These are phyloP conservation scores for Pseudogymnoascus sp. DNA, from an alignment of 2,329 filamentous ascomycete genomes.

Conservation along the genomic window DNA sequence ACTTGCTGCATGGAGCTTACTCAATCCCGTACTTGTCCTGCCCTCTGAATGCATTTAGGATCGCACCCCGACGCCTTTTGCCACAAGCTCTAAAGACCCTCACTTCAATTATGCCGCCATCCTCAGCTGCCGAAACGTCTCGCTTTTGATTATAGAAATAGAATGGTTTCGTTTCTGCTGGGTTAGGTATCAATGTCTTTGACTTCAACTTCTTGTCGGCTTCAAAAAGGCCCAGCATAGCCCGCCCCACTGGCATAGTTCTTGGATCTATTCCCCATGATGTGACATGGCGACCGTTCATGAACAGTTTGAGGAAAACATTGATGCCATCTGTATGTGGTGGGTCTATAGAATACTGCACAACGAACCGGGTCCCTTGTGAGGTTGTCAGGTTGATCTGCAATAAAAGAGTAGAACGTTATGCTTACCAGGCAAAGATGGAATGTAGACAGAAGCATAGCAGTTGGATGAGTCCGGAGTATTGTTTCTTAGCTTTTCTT, in stretches of 20 bases:
- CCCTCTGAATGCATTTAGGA: conserved; percentile 36
- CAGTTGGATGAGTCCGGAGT: conserved; percentile 24
- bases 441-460: conserved; percentile 46
- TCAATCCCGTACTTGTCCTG: conserved; percentile 45
- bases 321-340: conserved; percentile 31
- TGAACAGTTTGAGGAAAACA: conserved; percentile 46
- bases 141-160: conserved; percentile 34
- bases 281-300: conserved; percentile 45
- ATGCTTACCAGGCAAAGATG: conserved; percentile 41
- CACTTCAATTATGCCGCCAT: conserved; percentile 48
- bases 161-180: conserved; percentile 42
- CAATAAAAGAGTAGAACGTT: not conserved
- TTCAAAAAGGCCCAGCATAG: conserved; percentile 41
- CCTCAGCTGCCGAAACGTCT: conserved; percentile 34
- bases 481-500: not conserved
- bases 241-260: conserved; percentile 30
- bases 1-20: conserved; percentile 33
- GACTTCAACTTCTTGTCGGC: conserved; percentile 37
- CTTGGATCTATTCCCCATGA: conserved; percentile 43
- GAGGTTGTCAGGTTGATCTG: not conserved
- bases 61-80: conserved; percentile 36
- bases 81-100: conserved; percentile 44
- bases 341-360: conserved; percentile 39
- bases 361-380: conserved; percentile 43
- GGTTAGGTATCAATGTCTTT: conserved; percentile 28